Percentiles rank a stretch among this genome's conserved stretches.
Conservation (phyloP, 148 eudicot species). For the Camellia granthamiana region DNA sequence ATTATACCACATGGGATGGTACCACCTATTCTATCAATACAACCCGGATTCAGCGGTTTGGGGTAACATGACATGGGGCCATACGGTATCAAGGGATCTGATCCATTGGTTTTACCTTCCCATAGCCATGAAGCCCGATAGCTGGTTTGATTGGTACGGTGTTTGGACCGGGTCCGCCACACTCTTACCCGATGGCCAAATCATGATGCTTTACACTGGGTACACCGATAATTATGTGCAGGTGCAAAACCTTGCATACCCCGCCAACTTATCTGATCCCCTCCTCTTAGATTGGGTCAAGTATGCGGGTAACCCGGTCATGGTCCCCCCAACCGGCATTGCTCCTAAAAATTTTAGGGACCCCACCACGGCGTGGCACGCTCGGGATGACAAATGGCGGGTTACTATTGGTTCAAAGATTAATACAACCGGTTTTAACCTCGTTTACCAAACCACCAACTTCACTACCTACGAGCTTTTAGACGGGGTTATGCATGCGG, state of each 20-base stretch:
- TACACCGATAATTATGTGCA: conserved; percentile 56
- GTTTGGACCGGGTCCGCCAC: conserved; percentile 99
- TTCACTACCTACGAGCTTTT: conserved; percentile 54
- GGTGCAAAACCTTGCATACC: conserved; percentile 87
- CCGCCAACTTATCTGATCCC: conserved; percentile 86
- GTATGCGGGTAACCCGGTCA: conserved; percentile 65
- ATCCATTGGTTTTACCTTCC: conserved; percentile 86
- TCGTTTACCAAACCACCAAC: conserved; percentile 58
- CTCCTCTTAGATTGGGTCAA: conserved; percentile 82
- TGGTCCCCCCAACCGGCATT: conserved; percentile 77
- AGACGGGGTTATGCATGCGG: conserved; percentile 53
- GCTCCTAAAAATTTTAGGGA: conserved; percentile 65
- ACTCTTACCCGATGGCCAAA: conserved; percentile 62
- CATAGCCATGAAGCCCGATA: conserved; percentile 67
- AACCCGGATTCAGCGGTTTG: conserved; percentile 83
- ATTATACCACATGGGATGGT: conserved; percentile 71
- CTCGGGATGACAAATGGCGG: conserved; percentile 73
- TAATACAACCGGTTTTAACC: conserved; percentile 57
- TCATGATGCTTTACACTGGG: conserved; percentile 85
- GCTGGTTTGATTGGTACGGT: conserved; percentile 71
- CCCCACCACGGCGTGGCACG: conserved; percentile 85
- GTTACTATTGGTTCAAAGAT: conserved; percentile 64
- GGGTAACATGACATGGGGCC: conserved; percentile 98
- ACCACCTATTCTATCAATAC: conserved; percentile 92
- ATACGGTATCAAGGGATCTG: conserved; percentile 76